Conservation (phyloP, 228 moss, liverwort and hornwort genomes). For the Sphagnum fallax region DNA sequence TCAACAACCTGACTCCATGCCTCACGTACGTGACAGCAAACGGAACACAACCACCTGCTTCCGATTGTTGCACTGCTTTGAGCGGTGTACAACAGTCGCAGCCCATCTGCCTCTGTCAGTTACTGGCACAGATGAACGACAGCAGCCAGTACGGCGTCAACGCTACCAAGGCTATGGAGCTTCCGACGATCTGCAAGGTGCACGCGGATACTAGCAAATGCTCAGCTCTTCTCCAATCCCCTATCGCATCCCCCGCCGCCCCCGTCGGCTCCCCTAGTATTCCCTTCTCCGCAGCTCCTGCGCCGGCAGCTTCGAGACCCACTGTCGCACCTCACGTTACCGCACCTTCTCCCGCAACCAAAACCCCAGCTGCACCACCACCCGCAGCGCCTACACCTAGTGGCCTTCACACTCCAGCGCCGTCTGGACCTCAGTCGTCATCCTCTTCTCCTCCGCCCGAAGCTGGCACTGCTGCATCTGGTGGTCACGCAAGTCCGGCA, state of each 20-base stretch:
- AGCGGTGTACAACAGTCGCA: conserved; percentile 2
- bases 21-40: conserved; percentile 13
- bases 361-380: no score
- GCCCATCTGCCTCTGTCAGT: conserved; percentile 43
- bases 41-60: conserved; percentile 1
- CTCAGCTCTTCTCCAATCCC: conserved; percentile 31
- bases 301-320: neutral
- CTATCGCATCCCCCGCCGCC: neutral
- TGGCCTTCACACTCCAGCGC: no score
- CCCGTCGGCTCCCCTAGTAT: neutral
- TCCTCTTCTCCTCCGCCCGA: no score
- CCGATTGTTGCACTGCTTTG: conserved; percentile 28
- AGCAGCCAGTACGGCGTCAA: conserved; percentile 27
- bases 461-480: no score
- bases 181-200: conserved; percentile 31
- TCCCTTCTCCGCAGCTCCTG: neutral
- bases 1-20: conserved; percentile 21
- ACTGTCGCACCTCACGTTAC: neutral
- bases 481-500: no score
- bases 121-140: conserved; percentile 17
- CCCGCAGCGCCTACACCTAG: no score
- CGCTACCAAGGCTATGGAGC: conserved; percentile 22
- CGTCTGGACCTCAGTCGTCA: no score
- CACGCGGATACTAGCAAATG: conserved; percentile 20
- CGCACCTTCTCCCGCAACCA: neutral